Conservation (phyloP, 495 filamentous ascomycete genomes). For the Neurospora sp. region DNA sequence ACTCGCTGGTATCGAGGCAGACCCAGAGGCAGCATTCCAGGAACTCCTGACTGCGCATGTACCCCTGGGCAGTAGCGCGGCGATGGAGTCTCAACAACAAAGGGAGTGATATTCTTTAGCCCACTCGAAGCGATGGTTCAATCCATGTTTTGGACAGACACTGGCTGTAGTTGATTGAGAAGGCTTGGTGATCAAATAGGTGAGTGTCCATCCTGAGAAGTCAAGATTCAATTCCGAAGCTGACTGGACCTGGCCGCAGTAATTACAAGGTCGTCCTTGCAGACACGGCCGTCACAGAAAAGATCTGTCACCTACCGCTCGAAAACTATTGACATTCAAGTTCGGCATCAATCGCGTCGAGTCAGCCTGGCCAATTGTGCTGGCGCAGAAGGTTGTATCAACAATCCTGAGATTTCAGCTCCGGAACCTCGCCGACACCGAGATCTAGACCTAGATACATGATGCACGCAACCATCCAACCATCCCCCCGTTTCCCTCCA, state of each 20-base stretch:
- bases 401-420: neutral
- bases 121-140: neutral
- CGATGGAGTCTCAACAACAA: neutral
- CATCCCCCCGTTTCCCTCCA: neutral
- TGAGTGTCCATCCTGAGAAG: neutral
- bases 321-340: neutral
- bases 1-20: neutral
- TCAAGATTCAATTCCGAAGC: neutral
- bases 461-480: neutral
- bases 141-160: neutral
- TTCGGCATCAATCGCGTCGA: neutral
- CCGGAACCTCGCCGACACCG: neutral
- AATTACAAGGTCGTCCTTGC: neutral
- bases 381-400: neutral
- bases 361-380: neutral
- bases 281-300: neutral
- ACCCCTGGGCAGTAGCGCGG: neutral
- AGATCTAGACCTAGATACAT: neutral
- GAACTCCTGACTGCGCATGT: neutral
- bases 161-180: neutral
- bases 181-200: neutral
- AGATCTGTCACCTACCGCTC: neutral
- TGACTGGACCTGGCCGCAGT: neutral
- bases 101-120: neutral
- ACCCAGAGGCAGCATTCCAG: neutral